phyloP scores from a whole-genome alignment of 2,329 filamentous ascomycete genomes.

The Paramyrothecium roridum region DNA sequence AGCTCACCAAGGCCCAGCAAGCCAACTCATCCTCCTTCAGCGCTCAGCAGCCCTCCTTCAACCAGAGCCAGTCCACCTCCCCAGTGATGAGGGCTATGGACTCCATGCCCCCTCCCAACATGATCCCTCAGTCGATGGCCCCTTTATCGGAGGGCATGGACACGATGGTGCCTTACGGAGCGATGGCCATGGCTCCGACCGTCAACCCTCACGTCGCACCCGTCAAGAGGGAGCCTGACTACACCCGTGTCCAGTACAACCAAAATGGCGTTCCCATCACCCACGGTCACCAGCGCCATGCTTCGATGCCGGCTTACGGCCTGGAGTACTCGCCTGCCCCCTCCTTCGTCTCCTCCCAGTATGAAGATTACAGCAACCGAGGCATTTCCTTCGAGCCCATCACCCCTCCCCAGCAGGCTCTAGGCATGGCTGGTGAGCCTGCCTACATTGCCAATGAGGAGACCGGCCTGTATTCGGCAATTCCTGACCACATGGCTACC shows the following conservation, averaged over 20 bases:
- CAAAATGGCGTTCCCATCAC: conserved; percentile 84
- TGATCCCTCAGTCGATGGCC: conserved; percentile 62
- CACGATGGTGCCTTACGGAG: conserved; percentile 66
- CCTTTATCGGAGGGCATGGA: conserved; percentile 65
- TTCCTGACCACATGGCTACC: conserved; percentile 76
- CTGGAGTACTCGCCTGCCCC: conserved; percentile 98
- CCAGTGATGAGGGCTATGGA: conserved; percentile 89
- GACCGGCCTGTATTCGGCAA: conserved; percentile 90
- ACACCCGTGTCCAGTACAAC: conserved; percentile 79
- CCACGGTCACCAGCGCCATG: conserved; percentile 84
- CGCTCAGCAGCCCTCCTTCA: conserved; percentile 68
- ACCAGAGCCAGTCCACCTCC: conserved; percentile 78
- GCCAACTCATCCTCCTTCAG: conserved; percentile 97
- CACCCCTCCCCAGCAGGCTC: conserved; percentile 87
- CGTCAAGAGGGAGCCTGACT: conserved; percentile 88
- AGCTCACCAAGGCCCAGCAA: conserved; percentile 98
- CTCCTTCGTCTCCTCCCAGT: conserved; percentile 97
- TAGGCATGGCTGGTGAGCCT: conserved; percentile 79
- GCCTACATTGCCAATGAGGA: conserved; percentile 98
- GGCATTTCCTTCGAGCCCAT: conserved; percentile 96
- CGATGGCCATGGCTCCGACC: conserved; percentile 66
- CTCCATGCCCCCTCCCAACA: conserved; percentile 87
- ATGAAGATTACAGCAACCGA: conserved; percentile 95
- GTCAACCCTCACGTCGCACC: conserved; percentile 63
- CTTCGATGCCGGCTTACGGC: conserved; percentile 94